Evolutionary conservation across 2,329 filamentous ascomycete genomes (phyloP).

Genomic region (Ramularia endophylla): DNA sequence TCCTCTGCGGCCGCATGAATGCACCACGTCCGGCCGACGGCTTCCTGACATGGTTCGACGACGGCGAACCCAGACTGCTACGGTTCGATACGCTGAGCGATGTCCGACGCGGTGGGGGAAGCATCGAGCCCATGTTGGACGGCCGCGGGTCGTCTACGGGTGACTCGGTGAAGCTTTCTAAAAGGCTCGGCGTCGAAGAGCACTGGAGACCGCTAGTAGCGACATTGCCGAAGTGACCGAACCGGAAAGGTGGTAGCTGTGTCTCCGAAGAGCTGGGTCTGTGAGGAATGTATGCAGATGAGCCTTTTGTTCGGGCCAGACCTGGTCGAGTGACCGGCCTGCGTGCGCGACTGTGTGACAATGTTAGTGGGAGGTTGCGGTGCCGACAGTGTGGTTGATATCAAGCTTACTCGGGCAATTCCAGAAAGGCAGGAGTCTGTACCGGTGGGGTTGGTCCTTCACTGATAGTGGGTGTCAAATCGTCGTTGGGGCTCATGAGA

Average conservation of each 20-base stretch:
- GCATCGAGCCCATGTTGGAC: constrained; percentile 46
- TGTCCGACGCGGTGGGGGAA: constrained; percentile 59
- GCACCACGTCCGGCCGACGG: constrained; percentile 54
- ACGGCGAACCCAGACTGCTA: constrained; percentile 67
- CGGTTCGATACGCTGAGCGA: constrained; percentile 56
- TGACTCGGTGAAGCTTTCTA: constrained; percentile 76
- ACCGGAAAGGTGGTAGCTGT: constrained; percentile 68
- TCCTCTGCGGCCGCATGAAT: constrained; percentile 64
- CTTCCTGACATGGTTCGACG: constrained; percentile 64
- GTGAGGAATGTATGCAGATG: constrained; percentile 61
- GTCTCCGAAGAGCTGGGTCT: constrained; percentile 55
- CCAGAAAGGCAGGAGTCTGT: constrained; percentile 19
- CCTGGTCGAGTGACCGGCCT: constrained; percentile 59
- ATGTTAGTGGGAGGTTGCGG: constrained; percentile 10
- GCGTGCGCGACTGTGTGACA: constrained; percentile 22
- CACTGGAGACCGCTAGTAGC: constrained; percentile 26
- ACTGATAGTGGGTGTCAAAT: constrained; percentile 6
- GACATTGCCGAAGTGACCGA: constrained; percentile 64
- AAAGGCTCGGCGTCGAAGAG: constrained; percentile 61
- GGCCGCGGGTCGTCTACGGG: constrained; percentile 65
- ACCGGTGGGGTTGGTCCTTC: constrained; percentile 7
- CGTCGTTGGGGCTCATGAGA: constrained; percentile 27
- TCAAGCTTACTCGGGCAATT: constrained; percentile 27
- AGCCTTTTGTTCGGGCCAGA: constrained; percentile 67
- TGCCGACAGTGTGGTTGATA: background rate